Evolutionary conservation across 345 rosid genomes (phyloP).

Genomic region (Citrus australasica): DNA sequence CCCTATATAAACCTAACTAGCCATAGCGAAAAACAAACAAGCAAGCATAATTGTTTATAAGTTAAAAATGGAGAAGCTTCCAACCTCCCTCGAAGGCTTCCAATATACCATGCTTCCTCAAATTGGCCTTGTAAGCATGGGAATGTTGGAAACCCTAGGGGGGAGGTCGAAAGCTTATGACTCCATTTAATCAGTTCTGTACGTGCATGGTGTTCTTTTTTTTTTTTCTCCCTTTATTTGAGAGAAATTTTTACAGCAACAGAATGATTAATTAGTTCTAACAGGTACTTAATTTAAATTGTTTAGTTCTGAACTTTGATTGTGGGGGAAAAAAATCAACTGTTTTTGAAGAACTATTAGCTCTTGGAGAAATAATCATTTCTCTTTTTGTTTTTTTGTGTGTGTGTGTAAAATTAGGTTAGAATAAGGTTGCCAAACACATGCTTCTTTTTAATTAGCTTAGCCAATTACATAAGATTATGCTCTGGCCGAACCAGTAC

Average conservation of each 20-base stretch:
- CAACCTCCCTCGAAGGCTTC: conserved; percentile 36
- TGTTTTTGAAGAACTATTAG: background rate
- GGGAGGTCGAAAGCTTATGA: conserved; percentile 7
- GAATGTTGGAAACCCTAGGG: conserved; percentile 11
- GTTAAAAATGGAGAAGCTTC: conserved; percentile 11
- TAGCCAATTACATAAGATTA: too few relatives aligned
- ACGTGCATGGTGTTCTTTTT: background rate
- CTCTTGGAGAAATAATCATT: background rate
- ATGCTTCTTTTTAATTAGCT: background rate
- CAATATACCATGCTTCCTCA: conserved; percentile 8
- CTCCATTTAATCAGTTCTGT: background rate
- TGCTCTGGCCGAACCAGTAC: too few relatives aligned
- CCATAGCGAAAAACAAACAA: background rate
- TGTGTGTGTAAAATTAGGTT: background rate
- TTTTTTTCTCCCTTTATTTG: background rate
- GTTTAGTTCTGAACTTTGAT: background rate
- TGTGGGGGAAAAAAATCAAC: background rate
- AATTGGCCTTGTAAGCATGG: background rate
- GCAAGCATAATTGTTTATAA: background rate
- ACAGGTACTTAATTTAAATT: background rate
- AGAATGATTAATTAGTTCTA: background rate
- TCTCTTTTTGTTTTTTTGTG: background rate
- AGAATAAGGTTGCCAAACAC: background rate
- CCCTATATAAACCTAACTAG: conserved; percentile 3
- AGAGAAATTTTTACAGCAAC: background rate